Conservation (phyloP, 768 basidiomycete species). For the Naematelia aurantialba region DNA sequence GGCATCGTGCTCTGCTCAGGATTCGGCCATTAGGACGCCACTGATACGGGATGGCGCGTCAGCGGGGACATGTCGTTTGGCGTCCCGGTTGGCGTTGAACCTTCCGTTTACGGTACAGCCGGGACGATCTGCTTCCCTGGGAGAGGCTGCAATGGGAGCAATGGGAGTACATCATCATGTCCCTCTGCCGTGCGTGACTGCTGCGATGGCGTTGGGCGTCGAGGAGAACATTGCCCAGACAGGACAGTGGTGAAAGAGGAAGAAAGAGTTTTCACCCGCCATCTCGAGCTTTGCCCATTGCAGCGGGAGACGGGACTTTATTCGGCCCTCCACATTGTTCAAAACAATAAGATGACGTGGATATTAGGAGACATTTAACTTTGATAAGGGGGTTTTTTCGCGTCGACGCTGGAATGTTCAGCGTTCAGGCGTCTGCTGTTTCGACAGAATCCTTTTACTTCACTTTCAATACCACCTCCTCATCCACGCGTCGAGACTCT, state of each 20-base stretch:
- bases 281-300: too few species aligned
- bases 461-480: too few species aligned
- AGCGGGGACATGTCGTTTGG: background rate
- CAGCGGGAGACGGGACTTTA: too few species aligned
- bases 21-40: conserved; percentile 1
- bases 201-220: background rate
- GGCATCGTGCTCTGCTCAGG: background rate
- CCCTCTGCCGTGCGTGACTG: too few species aligned
- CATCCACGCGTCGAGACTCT: background rate
- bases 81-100: background rate
- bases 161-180: too few species aligned
- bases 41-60: conserved; percentile 3
- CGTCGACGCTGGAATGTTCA: background rate
- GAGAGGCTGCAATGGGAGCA: background rate
- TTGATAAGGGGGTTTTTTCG: background rate
- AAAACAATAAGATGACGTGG: background rate
- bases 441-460: background rate
- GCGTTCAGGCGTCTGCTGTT: background rate
- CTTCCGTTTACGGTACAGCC: background rate
- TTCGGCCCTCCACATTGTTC: too few species aligned
- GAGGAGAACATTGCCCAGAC: background rate
- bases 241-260: background rate
- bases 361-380: background rate
- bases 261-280: background rate
- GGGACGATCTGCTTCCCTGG: background rate